A percentile compares a stretch with the other conserved stretches of the same genome.
phyloP scores from a whole-genome alignment of 192 early-diverging fungal species.

The Lunasporangiospora selenospora region DNA sequence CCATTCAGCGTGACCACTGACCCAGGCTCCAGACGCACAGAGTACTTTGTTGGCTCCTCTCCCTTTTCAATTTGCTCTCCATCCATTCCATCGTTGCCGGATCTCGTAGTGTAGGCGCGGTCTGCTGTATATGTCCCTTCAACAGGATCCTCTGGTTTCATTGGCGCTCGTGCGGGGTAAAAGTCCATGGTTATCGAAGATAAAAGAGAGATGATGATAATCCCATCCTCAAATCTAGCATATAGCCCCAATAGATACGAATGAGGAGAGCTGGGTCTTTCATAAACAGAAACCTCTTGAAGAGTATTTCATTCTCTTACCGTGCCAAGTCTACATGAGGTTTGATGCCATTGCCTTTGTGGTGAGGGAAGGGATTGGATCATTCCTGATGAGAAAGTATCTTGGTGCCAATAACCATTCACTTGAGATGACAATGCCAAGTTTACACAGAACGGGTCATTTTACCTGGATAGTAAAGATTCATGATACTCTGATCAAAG shows the following conservation, averaged over 20 bases:
- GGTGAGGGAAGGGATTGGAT: no score
- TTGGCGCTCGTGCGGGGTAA: slow-evolving; percentile 34
- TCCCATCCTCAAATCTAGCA: slow-evolving; percentile 58
- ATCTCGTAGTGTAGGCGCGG: background rate
- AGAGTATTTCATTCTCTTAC: slow-evolving; percentile 10
- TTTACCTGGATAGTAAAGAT: slow-evolving; percentile 50
- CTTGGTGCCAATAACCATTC: no score
- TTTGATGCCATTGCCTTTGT: slow-evolving; percentile 58
- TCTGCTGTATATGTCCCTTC: background rate
- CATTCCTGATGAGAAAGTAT: no score
- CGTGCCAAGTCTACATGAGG: slow-evolving; percentile 57
- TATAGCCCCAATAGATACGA: background rate
- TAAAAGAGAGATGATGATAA: slow-evolving; percentile 53
- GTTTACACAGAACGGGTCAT: no score
- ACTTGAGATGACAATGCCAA: no score
- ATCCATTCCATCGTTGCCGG: background rate
- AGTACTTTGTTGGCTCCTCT: slow-evolving; percentile 10
- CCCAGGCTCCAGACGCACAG: slow-evolving; percentile 50
- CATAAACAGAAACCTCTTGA: background rate
- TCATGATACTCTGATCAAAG: slow-evolving; percentile 62
- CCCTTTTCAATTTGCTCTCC: background rate
- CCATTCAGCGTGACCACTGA: slow-evolving; percentile 50
- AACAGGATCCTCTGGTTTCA: slow-evolving; percentile 20
- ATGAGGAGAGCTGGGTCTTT: background rate
- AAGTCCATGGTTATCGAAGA: slow-evolving; percentile 60